Conservation (phyloP, 169 alveolate genomes). For the Cytauxzoon felis region DNA sequence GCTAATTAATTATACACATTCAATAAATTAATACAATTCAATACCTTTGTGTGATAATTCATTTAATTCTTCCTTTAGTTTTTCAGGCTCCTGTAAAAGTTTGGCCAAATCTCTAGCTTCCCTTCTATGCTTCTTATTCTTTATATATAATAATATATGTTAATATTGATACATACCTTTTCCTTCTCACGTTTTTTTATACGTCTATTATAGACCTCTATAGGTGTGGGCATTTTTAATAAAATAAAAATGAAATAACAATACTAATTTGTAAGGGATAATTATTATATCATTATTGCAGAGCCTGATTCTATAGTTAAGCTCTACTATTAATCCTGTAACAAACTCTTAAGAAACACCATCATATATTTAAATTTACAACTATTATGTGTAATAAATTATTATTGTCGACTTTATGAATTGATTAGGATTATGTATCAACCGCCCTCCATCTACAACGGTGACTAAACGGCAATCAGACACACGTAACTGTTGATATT, state of each 20-base stretch:
- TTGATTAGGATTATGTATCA: neutral
- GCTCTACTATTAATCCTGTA: neutral
- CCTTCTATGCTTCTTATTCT: constrained; percentile 24
- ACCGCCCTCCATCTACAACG: neutral
- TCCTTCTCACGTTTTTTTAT: constrained; percentile 61
- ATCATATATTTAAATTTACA: neutral
- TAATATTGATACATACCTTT: constrained; percentile 14
- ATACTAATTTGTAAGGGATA: no score
- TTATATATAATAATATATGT: neutral
- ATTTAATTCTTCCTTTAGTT: constrained; percentile 53
- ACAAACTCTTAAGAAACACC: neutral
- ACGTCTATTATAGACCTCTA: constrained; percentile 50
- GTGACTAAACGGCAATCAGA: no score
- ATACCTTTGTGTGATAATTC: constrained; percentile 57
- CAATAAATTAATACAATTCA: neutral
- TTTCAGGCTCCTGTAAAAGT: constrained; percentile 57
- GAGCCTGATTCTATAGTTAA: neutral
- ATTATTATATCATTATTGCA: no score
- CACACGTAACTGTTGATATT: no score
- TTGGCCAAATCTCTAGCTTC: constrained; percentile 49
- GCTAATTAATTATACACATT: constrained; percentile 1
- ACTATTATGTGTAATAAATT: no score
- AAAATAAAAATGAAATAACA: neutral
- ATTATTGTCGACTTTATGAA: no score
- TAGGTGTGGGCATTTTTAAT: constrained; percentile 46